Evolutionary conservation across 2,329 filamentous ascomycete genomes (phyloP).

Genomic region (Hortaea werneckii): DNA sequence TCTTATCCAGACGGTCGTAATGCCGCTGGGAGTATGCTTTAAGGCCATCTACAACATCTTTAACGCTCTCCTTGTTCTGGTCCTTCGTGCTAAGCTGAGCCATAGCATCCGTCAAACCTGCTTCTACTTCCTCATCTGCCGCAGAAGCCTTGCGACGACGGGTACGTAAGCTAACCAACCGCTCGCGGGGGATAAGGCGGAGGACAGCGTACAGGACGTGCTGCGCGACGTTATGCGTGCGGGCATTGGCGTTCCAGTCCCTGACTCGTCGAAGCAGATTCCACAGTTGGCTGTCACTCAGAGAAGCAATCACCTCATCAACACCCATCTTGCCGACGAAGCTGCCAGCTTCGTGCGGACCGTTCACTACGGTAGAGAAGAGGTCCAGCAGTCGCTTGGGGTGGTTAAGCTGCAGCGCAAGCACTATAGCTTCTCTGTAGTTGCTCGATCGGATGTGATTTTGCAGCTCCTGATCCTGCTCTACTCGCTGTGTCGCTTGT

Average conservation of each 20-base stretch:
- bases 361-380: conserved; percentile 69
- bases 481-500: conserved; percentile 68
- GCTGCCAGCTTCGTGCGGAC: conserved; percentile 50
- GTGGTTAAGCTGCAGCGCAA: conserved; percentile 89
- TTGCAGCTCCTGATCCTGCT: conserved; percentile 87
- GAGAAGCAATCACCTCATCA: conserved; percentile 67
- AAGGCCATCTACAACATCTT: conserved; percentile 78
- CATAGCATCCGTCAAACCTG: conserved; percentile 20
- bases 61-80: conserved; percentile 52
- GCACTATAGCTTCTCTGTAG: conserved; percentile 83
- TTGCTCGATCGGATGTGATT: conserved; percentile 84
- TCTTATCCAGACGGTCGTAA: conserved; percentile 77
- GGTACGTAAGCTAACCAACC: conserved; percentile 47
- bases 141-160: conserved; percentile 17
- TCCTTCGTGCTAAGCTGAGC: conserved; percentile 22
- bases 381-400: conserved; percentile 75
- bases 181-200: conserved; percentile 67
- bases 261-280: conserved; percentile 68
- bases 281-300: conserved; percentile 81
- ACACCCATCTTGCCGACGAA: conserved; percentile 57
- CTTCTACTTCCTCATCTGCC: conserved; percentile 15
- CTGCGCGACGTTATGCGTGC: conserved; percentile 77
- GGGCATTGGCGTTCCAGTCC: conserved; percentile 96
- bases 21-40: conserved; percentile 87
- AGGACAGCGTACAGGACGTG: conserved; percentile 71